These are phyloP conservation scores for Logfia minima DNA, from an alignment of 129 eudicot genomes.

Conservation along the genomic window DNA sequence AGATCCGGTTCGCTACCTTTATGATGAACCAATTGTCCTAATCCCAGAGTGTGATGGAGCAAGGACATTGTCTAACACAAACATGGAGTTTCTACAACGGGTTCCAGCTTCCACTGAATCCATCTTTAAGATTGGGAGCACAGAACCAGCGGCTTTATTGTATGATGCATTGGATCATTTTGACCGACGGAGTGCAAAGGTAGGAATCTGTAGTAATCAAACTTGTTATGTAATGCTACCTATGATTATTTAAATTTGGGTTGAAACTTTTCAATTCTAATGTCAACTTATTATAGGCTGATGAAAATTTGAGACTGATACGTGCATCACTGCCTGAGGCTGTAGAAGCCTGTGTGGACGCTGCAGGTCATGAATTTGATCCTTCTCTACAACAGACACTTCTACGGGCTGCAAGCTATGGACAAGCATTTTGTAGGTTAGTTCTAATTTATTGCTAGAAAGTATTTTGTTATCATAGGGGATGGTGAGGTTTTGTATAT, in stretches of 20 bases:
- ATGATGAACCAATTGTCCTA: constrained; percentile 84
- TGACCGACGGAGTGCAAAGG: constrained; percentile 96
- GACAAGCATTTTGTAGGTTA: constrained; percentile 98
- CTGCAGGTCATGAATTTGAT: constrained; percentile 96
- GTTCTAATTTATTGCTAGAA: constrained; percentile 27
- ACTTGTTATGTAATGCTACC: constrained; percentile 2
- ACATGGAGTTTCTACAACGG: constrained; percentile 93
- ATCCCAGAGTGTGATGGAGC: constrained; percentile 99
- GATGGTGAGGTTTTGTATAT: background rate
- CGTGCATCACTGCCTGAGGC: constrained; percentile 88
- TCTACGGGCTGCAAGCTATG: constrained; percentile 96
- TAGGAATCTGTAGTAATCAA: constrained; percentile 20
- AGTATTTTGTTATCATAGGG: background rate
- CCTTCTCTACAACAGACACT: constrained; percentile 70
- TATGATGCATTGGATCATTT: constrained; percentile 98
- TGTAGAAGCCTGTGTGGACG: constrained; percentile 93
- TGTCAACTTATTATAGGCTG: constrained; percentile 62
- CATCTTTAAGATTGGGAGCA: constrained; percentile 91
- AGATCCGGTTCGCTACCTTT: constrained; percentile 79
- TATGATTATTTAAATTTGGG: background rate
- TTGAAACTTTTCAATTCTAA: background rate
- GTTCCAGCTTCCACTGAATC: constrained; percentile 94
- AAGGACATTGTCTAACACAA: constrained; percentile 73
- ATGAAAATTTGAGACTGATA: constrained; percentile 92
- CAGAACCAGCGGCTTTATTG: constrained; percentile 85